phyloP scores from a whole-genome alignment of 768 basidiomycete species.

The Boletus rubroflammeus region DNA sequence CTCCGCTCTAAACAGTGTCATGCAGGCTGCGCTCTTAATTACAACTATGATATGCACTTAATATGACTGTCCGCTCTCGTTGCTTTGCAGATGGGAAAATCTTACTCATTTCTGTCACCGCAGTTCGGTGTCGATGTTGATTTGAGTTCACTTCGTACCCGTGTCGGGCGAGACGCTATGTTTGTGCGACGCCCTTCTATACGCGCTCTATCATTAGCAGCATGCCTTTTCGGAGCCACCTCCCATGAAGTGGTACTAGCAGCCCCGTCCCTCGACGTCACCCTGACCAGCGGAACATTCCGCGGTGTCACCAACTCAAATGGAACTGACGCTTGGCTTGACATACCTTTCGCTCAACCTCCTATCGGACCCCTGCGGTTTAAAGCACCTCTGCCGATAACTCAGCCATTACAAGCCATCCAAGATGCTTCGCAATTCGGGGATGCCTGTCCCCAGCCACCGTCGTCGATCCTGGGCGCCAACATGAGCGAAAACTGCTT shows the following conservation, averaged over 20 bases:
- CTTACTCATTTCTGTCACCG: neutral
- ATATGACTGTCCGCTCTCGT: no score
- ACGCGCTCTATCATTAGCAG: neutral
- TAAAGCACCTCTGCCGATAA: slow-evolving; percentile 48
- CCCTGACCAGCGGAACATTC: slow-evolving; percentile 43
- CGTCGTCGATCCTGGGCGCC: slow-evolving; percentile 36
- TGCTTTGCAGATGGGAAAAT: neutral
- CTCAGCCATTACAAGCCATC: slow-evolving; percentile 27
- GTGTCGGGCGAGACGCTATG: neutral
- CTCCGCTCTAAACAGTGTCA: no score
- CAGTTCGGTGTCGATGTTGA: neutral
- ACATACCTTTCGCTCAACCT: slow-evolving; percentile 57
- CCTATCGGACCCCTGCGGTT: slow-evolving; percentile 56
- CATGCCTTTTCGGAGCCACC: neutral
- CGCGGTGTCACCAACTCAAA: slow-evolving; percentile 41
- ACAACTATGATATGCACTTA: no score
- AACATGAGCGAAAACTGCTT: slow-evolving; percentile 52
- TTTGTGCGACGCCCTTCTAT: neutral
- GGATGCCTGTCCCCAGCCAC: slow-evolving; percentile 52
- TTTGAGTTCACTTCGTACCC: neutral
- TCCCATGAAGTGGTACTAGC: neutral
- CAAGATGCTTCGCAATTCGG: slow-evolving; percentile 48
- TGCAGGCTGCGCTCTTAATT: no score
- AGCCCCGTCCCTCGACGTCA: slow-evolving; percentile 30
- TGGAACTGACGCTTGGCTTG: slow-evolving; percentile 55